These are phyloP conservation scores for Penicillium angulare DNA, from an alignment of 495 filamentous ascomycete genomes.

Conservation along the genomic window DNA sequence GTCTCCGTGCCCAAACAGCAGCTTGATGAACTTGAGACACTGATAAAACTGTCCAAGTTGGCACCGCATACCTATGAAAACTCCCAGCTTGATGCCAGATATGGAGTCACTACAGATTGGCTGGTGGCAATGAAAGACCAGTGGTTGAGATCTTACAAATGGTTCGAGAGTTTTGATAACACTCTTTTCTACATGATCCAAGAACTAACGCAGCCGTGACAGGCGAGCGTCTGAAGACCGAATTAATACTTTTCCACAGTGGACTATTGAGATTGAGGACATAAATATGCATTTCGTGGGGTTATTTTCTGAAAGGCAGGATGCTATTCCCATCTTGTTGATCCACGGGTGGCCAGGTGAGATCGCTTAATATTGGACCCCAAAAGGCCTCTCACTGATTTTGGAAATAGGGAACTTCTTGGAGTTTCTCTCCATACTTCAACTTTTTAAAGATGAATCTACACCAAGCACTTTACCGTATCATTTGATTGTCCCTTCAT, in stretches of 20 bases:
- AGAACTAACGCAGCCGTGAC: not conserved
- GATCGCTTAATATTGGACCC: too few species aligned
- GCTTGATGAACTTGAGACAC: slow-evolving; percentile 45
- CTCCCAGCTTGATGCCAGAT: slow-evolving; percentile 40
- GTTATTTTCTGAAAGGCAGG: slow-evolving; percentile 55
- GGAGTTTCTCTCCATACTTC: slow-evolving; percentile 54
- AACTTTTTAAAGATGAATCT: slow-evolving; percentile 49
- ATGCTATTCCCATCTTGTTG: slow-evolving; percentile 61
- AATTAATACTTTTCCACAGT: slow-evolving; percentile 67
- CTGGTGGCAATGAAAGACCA: slow-evolving; percentile 49
- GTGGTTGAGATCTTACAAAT: slow-evolving; percentile 50
- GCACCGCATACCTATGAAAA: slow-evolving; percentile 53
- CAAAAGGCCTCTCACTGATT: not conserved
- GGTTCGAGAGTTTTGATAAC: slow-evolving; percentile 24
- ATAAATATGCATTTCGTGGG: slow-evolving; percentile 60
- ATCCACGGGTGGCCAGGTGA: slow-evolving; percentile 63
- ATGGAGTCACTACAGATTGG: slow-evolving; percentile 59
- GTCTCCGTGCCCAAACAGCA: slow-evolving; percentile 43
- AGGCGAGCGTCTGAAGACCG: slow-evolving; percentile 52
- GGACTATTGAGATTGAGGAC: slow-evolving; percentile 48
- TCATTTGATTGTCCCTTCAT: slow-evolving; percentile 63
- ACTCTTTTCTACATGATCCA: not conserved
- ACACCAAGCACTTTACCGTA: slow-evolving; percentile 56
- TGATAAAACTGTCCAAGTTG: slow-evolving; percentile 51
- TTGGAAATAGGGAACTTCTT: slow-evolving; percentile 49